Evolutionary conservation across 192 early-diverging fungal genomes (phyloP), one percentile per base, ranked within the genome.

Genomic region (Entomortierella parvispora): DNA sequence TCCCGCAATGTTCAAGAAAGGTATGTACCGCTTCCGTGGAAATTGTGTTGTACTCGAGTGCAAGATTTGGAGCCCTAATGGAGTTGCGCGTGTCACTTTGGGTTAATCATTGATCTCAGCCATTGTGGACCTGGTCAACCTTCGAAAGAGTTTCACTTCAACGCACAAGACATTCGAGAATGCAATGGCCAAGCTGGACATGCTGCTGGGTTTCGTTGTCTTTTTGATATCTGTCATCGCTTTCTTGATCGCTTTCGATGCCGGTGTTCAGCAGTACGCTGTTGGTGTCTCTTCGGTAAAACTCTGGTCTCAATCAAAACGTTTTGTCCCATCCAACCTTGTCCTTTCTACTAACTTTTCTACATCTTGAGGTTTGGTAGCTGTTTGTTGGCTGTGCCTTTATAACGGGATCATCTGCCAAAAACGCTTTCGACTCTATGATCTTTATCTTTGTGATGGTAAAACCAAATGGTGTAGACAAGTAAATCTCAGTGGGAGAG

Each of bases 361-460:
- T 17, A 10, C 17, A 42, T 29, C 9, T 18, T 3, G 12, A 2
- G 26, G n/a, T 53, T 53, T 53, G 3, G 17, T 45, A 75, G 71
- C 28, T 75, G 64, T 63, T 66, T 4, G 64, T 75, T 6, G 71
- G 71, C 28, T 52, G 71, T 29, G 71, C 71, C 1, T 75, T 75
- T 52, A 64, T 75, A 3, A 75, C 71, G 48, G 71, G 71, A 55
- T 56, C 71, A 23, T 75, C 71, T 14, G 71, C 71, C 42, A 75
- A 66, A 45, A 75, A 75, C 45, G 71, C 71, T 0, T 75, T 75
- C 34, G 71, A 75, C 43, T 75, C 71, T 12, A 75, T 75, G 71
- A 51, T 75, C 11, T 75, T 75, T 33, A 67, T 75, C 42, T 75
- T 75, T 47, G 71, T 75, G 0, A 67, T 75, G 47, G 71, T 75